phyloP scores from a whole-genome alignment of 2,329 filamentous ascomycete species.

The Cordyceps sp. region DNA sequence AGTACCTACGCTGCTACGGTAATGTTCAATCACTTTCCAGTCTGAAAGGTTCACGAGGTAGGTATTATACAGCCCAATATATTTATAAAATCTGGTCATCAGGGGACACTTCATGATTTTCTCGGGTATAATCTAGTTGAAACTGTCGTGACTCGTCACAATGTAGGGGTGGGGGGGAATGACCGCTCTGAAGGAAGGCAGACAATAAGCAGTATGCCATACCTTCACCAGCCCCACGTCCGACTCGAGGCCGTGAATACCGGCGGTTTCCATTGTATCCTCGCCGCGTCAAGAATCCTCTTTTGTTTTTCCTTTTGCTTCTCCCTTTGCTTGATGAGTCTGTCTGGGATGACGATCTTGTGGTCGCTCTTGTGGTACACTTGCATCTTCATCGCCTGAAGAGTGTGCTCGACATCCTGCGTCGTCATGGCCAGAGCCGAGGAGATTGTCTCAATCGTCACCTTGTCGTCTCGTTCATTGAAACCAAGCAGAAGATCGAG shows the following conservation, averaged over 20 bases:
- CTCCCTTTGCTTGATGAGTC: constrained; percentile 61
- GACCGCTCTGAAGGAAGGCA: too few relatives aligned
- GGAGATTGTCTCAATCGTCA: constrained; percentile 76
- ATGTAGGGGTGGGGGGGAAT: too few relatives aligned
- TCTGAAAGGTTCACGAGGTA: too few relatives aligned
- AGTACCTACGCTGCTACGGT: too few relatives aligned
- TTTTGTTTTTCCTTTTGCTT: constrained; percentile 68
- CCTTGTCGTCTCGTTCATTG: constrained; percentile 50
- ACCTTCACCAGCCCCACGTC: constrained; percentile 87
- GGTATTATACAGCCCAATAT: too few relatives aligned
- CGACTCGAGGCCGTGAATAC: constrained; percentile 79
- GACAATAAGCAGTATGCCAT: too few relatives aligned
- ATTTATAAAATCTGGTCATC: too few relatives aligned
- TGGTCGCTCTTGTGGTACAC: constrained; percentile 93
- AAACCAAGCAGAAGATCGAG: constrained; percentile 68
- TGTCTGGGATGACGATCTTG: constrained; percentile 82
- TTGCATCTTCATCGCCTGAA: constrained; percentile 89
- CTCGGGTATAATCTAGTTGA: too few relatives aligned
- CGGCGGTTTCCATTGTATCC: constrained; percentile 88
- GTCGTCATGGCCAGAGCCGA: constrained; percentile 82
- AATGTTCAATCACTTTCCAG: too few relatives aligned
- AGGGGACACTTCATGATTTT: too few relatives aligned
- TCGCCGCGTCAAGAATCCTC: constrained; percentile 57
- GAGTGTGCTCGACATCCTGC: constrained; percentile 84
- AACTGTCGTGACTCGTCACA: too few relatives aligned